Percentiles rank a stretch among this genome's conserved stretches.
These are phyloP conservation scores for Saccharomyces kudriavzevii DNA, from an alignment of 805 yeast species.

Conservation along the genomic window DNA sequence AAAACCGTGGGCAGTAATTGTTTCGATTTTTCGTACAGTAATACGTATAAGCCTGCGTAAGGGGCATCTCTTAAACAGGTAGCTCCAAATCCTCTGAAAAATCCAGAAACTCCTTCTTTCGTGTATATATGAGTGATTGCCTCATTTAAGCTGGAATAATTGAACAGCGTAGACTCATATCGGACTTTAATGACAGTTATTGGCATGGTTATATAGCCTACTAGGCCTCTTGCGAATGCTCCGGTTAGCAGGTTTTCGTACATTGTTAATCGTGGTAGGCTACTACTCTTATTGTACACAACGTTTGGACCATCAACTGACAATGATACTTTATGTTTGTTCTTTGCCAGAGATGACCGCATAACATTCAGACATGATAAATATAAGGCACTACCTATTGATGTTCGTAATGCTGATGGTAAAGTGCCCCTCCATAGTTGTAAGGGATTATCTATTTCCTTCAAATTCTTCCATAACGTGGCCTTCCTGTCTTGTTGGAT, in stretches of 20 bases:
- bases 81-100: conserved; percentile 81
- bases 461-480: conserved; percentile 28
- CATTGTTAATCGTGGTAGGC: conserved; percentile 63
- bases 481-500: conserved; percentile 51
- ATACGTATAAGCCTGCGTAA: conserved; percentile 85
- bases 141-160: conserved; percentile 53
- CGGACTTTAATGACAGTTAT: conserved; percentile 84
- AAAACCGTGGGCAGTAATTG: conserved; percentile 40
- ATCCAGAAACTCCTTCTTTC: conserved; percentile 53
- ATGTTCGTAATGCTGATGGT: conserved; percentile 84
- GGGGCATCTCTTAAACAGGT: conserved; percentile 91
- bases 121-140: conserved; percentile 51
- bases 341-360: conserved; percentile 38
- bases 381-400: conserved; percentile 84
- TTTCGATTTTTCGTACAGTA: conserved; percentile 75
- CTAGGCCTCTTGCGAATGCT: conserved; percentile 65
- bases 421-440: conserved; percentile 89
- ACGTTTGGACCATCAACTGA: background rate
- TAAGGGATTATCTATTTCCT: conserved; percentile 33
- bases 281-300: conserved; percentile 28
- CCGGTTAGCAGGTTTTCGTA: conserved; percentile 70
- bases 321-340: background rate
- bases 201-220: conserved; percentile 90
- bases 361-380: conserved; percentile 60
- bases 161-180: conserved; percentile 72